Evolutionary conservation across 768 basidiomycete species (phyloP).

Genomic region (Amanita fuliginea): DNA sequence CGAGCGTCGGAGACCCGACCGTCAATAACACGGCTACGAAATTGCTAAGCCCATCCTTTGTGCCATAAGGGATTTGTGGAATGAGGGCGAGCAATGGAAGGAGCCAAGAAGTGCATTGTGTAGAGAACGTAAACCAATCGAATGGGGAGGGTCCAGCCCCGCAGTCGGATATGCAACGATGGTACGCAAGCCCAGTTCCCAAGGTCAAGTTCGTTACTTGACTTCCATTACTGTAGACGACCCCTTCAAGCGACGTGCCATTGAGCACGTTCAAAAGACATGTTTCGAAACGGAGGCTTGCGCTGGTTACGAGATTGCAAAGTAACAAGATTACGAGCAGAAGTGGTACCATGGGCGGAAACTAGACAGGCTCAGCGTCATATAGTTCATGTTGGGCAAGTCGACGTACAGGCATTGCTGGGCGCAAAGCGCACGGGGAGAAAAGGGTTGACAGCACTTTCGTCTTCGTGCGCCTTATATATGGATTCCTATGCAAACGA

Average conservation of each 20-base stretch:
- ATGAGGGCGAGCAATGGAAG: no score
- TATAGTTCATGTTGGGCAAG: no score
- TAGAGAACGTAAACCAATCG: conserved; percentile 21
- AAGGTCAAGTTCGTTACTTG: background rate
- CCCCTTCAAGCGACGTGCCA: conserved; percentile 6
- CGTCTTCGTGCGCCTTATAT: no score
- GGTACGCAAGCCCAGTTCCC: background rate
- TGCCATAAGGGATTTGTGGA: conserved; percentile 27
- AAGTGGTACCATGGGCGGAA: background rate
- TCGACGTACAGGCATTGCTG: no score
- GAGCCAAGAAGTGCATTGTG: no score
- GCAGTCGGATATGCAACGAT: conserved; percentile 11
- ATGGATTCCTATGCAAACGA: no score
- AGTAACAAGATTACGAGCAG: background rate
- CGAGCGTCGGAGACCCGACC: no score
- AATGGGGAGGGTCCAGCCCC: conserved; percentile 16
- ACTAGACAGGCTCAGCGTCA: no score
- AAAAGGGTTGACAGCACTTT: no score
- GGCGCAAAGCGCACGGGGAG: no score
- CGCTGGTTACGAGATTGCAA: background rate
- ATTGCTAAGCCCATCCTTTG: conserved; percentile 26
- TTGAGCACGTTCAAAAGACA: background rate
- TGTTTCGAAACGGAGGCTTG: background rate
- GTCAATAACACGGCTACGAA: conserved; percentile 24
- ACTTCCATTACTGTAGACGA: background rate